Base-by-base conservation (phyloP, 305 asterid species). In the Fraxinus greggii region DNA sequence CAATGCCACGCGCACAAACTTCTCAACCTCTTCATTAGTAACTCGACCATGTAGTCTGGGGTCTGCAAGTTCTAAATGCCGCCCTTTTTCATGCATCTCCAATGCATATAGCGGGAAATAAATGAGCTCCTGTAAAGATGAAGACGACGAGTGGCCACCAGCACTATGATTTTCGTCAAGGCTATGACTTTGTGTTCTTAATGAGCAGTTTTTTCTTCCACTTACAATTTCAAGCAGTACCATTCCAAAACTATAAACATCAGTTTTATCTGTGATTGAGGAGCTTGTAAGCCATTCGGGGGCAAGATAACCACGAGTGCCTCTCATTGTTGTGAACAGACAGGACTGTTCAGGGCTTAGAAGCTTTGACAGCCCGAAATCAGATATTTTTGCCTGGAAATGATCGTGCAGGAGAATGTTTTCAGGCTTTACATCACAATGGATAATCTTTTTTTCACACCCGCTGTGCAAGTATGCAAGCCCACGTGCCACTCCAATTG, bases 271-370 rank as follows among this genome's bases (percentile, higher is more conserved):
- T 0, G 93, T 87, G 31, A 92, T 82, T 0, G 92, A 87, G 1
- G 94, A 92, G 84, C 90, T 88, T 2, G 94, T 90, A n/a, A 90
- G 92, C 94, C 96, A 92, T 63, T 92, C 94, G 0, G 96, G 96
- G 5, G 94, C 96, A 1, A 92, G 91, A 73, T 92, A 90, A 0
- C 96, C 94, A 1, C 96, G 88, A 0, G 96, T 92, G 21, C 93
- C 96, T 79, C 96, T 86, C 96, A 92, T 87, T 0, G 96, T 90
- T 23, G 94, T 88, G 80, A 90, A 83, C 38, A 83, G 76, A 23
- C 89, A 75, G 7, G 94, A 89, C 40, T 92, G 88, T 19, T 88
- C 92, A 0, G 86, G 89, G 72, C 61, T 83, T 2, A 92, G 80
- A 23, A 92, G 91, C 87, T 90, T 92, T 1, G 94, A 87, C 10